A percentile compares a stretch with the other conserved stretches of the same genome.
These are phyloP conservation scores for Aspergillus transmontanensis DNA, from an alignment of 2,329 filamentous ascomycete genomes.

Conservation along the genomic window DNA sequence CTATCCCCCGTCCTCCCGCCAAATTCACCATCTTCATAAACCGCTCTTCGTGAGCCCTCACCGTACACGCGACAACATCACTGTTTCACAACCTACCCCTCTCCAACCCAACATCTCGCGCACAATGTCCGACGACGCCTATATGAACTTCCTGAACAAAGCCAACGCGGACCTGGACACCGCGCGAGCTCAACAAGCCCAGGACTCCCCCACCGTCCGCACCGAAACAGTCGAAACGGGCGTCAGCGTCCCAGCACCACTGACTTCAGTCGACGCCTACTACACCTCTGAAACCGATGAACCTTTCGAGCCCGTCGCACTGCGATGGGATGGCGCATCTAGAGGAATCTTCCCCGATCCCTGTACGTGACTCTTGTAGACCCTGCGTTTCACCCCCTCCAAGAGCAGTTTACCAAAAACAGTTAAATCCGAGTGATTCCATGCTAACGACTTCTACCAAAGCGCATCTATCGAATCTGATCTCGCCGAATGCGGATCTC, in stretches of 20 bases:
- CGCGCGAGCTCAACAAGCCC: constrained; percentile 23
- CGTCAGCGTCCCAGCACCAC: constrained; percentile 62
- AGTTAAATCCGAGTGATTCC: no score
- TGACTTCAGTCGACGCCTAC: constrained; percentile 62
- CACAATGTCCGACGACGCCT: constrained; percentile 70
- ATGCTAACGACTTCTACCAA: background rate
- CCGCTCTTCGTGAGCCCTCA: background rate
- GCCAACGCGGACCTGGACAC: constrained; percentile 69
- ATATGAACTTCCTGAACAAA: constrained; percentile 82
- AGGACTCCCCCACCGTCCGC: constrained; percentile 27
- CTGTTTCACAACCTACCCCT: background rate
- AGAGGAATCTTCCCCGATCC: constrained; percentile 38
- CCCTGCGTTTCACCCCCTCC: background rate
- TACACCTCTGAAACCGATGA: constrained; percentile 85
- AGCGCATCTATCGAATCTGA: constrained; percentile 72
- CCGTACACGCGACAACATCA: background rate
- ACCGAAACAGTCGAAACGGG: constrained; percentile 46
- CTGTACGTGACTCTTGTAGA: constrained; percentile 26
- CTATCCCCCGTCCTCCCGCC: background rate
- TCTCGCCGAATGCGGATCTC: constrained; percentile 45
- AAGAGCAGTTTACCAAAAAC: background rate
- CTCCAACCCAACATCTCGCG: constrained; percentile 13
- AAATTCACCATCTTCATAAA: background rate
- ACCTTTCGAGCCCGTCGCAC: constrained; percentile 74
- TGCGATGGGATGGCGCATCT: constrained; percentile 56